phyloP scores from a whole-genome alignment of 2,329 filamentous ascomycete genomes.

The Tolypocladium sp. region DNA sequence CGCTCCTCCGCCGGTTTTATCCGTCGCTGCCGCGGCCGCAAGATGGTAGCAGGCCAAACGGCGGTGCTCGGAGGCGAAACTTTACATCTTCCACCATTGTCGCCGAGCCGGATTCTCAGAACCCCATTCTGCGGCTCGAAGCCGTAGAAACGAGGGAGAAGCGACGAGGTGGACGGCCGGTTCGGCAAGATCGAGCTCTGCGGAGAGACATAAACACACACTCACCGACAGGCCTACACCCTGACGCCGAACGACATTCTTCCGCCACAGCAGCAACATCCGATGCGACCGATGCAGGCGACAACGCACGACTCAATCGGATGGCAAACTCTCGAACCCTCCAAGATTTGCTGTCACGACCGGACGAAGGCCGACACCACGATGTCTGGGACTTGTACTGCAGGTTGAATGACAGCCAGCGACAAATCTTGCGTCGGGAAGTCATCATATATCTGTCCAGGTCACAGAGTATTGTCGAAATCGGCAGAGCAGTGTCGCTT shows the following conservation, averaged over 20 bases:
- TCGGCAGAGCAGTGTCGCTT: constrained; percentile 33
- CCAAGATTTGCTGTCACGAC: constrained; percentile 13
- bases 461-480: constrained; percentile 33
- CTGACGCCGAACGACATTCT: neutral
- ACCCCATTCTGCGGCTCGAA: neutral
- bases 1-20: constrained; percentile 30
- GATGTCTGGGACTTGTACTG: constrained; percentile 34
- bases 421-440: constrained; percentile 15
- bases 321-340: constrained; percentile 2
- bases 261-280: neutral
- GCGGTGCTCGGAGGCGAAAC: constrained; percentile 12
- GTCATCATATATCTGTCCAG: constrained; percentile 33
- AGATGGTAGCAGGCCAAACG: constrained; percentile 5
- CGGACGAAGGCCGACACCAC: constrained; percentile 21
- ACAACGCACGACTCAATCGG: neutral
- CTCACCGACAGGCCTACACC: neutral
- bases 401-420: constrained; percentile 22
- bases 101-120: constrained; percentile 2
- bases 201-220: neutral
- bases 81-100: constrained; percentile 15
- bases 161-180: neutral
- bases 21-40: constrained; percentile 16
- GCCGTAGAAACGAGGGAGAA: neutral
- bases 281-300: neutral
- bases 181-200: neutral